Percentiles rank a stretch among this genome's conserved stretches.
phyloP scores from a whole-genome alignment of 768 basidiomycete species.

The Suillus lakei region DNA sequence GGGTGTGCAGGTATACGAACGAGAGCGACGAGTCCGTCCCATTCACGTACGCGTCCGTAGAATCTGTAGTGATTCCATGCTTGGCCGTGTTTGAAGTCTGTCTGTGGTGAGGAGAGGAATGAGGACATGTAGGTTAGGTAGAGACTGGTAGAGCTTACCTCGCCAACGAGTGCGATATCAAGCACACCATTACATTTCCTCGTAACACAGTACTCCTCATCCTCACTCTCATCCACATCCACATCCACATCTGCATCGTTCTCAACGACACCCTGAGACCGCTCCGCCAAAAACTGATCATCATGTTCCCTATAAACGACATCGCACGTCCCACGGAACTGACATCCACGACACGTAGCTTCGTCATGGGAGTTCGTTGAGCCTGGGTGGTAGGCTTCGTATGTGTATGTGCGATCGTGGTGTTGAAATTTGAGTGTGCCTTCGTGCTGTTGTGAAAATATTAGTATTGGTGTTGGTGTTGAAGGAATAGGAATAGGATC shows the following conservation, averaged over 20 bases:
- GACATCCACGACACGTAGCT: slow-evolving; percentile 40
- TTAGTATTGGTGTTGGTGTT: too few species aligned
- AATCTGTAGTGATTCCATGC: slow-evolving; percentile 54
- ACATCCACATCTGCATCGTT: background rate
- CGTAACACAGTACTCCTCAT: slow-evolving; percentile 26
- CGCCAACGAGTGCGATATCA: slow-evolving; percentile 67
- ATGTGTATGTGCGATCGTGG: slow-evolving; percentile 31
- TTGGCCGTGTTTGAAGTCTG: slow-evolving; percentile 50
- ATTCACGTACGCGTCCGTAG: slow-evolving; percentile 58
- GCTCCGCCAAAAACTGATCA: background rate
- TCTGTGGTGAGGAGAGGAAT: slow-evolving; percentile 44
- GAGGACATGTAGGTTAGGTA: background rate
- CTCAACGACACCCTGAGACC: slow-evolving; percentile 4
- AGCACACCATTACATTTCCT: slow-evolving; percentile 56
- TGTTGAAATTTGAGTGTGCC: slow-evolving; percentile 3
- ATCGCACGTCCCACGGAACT: slow-evolving; percentile 31
- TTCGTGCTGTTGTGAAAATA: background rate
- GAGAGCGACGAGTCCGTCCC: slow-evolving; percentile 64
- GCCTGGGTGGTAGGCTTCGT: slow-evolving; percentile 47
- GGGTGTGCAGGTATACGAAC: slow-evolving; percentile 42
- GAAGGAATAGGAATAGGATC: too few species aligned
- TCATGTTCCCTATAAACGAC: slow-evolving; percentile 27
- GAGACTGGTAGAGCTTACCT: slow-evolving; percentile 40
- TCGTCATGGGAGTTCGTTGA: slow-evolving; percentile 47
- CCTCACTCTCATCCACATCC: slow-evolving; percentile 16